A percentile compares a stretch with the other conserved stretches of the same genome.
Conservation (phyloP, 176 grass and related monocot species). For the Oryza glumipatula region DNA sequence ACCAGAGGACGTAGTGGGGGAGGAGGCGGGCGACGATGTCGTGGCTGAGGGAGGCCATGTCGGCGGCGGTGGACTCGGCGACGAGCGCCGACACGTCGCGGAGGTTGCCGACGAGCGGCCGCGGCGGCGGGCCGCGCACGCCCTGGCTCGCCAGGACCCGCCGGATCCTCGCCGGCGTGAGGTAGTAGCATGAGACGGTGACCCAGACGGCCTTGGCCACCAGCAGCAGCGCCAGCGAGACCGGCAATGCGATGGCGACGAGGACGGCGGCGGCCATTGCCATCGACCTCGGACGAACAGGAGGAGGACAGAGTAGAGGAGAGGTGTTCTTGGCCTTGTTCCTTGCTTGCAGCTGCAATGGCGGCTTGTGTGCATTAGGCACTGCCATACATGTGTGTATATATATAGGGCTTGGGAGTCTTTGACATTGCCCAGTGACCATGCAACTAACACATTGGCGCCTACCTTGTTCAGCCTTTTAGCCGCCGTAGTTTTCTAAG, state of each 20-base stretch:
- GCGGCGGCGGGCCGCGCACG: constrained; percentile 55
- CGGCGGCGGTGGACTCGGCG: constrained; percentile 50
- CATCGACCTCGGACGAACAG: constrained; percentile 14
- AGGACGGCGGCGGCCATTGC: background rate
- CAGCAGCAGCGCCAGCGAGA: constrained; percentile 44
- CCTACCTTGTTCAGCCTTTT: background rate
- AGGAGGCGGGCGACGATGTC: constrained; percentile 86
- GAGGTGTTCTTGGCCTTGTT: constrained; percentile 7
- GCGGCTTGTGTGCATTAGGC: constrained; percentile 14
- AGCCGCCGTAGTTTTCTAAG: too few species aligned
- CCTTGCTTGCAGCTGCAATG: constrained; percentile 16
- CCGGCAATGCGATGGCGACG: constrained; percentile 3
- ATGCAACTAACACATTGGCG: background rate
- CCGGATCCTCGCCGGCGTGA: constrained; percentile 70
- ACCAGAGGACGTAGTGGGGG: constrained; percentile 89
- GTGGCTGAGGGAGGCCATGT: constrained; percentile 73
- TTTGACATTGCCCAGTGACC: background rate
- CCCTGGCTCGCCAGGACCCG: constrained; percentile 62
- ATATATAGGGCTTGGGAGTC: background rate
- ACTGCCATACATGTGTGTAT: background rate
- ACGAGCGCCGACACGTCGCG: constrained; percentile 62
- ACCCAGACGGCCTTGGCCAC: constrained; percentile 54
- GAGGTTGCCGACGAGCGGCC: constrained; percentile 76
- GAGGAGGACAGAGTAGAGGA: background rate
- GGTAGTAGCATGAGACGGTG: constrained; percentile 68